Conservation (phyloP, 768 basidiomycete genomes). For the Suillus hirtellus region DNA sequence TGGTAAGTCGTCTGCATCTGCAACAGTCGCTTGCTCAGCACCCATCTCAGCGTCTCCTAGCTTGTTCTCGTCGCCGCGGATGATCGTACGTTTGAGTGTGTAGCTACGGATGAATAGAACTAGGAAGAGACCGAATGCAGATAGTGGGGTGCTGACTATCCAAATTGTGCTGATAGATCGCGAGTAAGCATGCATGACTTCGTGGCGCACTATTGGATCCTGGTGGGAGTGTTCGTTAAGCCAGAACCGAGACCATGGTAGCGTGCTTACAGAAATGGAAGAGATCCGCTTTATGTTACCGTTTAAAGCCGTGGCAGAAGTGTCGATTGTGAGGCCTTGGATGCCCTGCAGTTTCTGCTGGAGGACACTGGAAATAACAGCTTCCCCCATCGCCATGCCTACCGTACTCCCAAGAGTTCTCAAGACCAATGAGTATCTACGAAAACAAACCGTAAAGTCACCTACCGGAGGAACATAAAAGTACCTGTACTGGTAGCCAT, state of each 20-base stretch:
- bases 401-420: slow-evolving; percentile 75
- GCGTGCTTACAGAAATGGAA: slow-evolving; percentile 22
- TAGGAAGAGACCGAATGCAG: slow-evolving; percentile 33
- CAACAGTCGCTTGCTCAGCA: neutral
- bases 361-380: slow-evolving; percentile 61
- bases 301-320: slow-evolving; percentile 45
- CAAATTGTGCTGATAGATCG: slow-evolving; percentile 40
- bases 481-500: slow-evolving; percentile 45
- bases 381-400: slow-evolving; percentile 72
- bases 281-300: slow-evolving; percentile 49
- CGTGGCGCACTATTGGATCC: slow-evolving; percentile 29
- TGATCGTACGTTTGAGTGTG: slow-evolving; percentile 32
- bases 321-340: slow-evolving; percentile 33
- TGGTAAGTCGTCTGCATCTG: neutral
- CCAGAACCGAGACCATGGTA: neutral
- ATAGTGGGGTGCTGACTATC: slow-evolving; percentile 37
- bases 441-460: neutral
- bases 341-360: slow-evolving; percentile 19
- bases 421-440: slow-evolving; percentile 7
- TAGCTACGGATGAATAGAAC: slow-evolving; percentile 37
- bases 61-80: slow-evolving; percentile 17
- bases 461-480: slow-evolving; percentile 34
- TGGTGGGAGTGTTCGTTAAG: slow-evolving; percentile 19
- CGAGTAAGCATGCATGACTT: slow-evolving; percentile 39
- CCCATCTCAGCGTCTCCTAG: slow-evolving; percentile 34